These are phyloP conservation scores for Apiospora hydei DNA, from an alignment of 2,329 filamentous ascomycete species.

Conservation along the genomic window DNA sequence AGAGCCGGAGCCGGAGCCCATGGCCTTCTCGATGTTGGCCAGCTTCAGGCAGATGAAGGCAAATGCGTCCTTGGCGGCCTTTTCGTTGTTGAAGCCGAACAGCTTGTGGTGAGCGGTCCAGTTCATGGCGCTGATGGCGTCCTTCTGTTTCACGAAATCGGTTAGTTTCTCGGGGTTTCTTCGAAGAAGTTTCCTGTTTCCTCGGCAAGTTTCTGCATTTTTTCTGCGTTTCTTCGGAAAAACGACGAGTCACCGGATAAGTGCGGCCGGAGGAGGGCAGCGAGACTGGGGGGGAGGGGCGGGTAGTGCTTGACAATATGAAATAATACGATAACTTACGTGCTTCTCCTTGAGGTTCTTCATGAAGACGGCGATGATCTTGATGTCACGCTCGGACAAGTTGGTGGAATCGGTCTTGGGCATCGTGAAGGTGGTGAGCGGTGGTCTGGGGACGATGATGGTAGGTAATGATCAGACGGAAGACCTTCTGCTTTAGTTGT, in stretches of 20 bases:
- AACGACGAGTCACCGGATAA: no score
- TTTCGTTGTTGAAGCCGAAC: background rate
- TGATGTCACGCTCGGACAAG: background rate
- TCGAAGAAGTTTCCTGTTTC: background rate
- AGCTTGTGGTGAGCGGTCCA: background rate
- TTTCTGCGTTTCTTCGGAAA: no score
- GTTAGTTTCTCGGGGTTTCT: background rate
- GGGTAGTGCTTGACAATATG: background rate
- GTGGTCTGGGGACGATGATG: background rate
- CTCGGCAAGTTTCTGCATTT: background rate
- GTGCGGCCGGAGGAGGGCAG: background rate
- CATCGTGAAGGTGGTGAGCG: background rate
- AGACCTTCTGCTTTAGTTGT: background rate
- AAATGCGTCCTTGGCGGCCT: background rate
- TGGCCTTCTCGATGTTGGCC: background rate
- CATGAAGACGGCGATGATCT: background rate
- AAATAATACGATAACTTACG: background rate
- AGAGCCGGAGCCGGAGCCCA: background rate
- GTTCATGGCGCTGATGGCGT: background rate
- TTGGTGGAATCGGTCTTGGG: background rate
- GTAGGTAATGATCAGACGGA: background rate
- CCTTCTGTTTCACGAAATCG: background rate
- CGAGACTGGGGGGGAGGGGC: no score
- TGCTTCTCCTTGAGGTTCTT: background rate
- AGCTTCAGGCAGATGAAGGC: background rate